Evolutionary conservation across 2,329 filamentous ascomycete species (phyloP).

Genomic region (Claviceps humidiphila): DNA sequence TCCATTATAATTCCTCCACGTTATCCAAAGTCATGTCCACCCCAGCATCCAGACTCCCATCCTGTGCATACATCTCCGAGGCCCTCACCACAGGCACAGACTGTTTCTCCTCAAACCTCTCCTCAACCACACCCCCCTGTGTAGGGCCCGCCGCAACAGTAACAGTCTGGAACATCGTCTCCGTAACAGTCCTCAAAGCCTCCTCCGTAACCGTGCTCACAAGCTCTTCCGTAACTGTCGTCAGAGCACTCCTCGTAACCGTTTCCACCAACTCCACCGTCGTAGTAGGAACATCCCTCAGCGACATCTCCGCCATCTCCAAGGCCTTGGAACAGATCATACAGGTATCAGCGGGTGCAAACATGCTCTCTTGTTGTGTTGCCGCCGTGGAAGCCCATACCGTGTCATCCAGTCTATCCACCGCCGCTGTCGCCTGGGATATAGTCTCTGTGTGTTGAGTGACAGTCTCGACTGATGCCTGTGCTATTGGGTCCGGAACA

Average conservation of each 20-base stretch:
- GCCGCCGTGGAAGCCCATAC: slow-evolving; percentile 16
- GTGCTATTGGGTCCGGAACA: not conserved
- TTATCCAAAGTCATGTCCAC: too few relatives aligned
- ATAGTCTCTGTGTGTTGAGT: not conserved
- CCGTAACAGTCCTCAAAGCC: slow-evolving; percentile 14
- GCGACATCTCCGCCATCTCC: slow-evolving; percentile 1
- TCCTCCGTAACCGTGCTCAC: slow-evolving; percentile 11
- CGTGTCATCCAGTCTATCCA: slow-evolving; percentile 6
- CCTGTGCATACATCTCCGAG: not conserved
- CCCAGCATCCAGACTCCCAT: too few relatives aligned
- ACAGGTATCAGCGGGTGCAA: slow-evolving; percentile 11
- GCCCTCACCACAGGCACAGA: too few relatives aligned
- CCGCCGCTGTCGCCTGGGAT: not conserved
- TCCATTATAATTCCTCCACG: too few relatives aligned
- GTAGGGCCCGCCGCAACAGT: slow-evolving; percentile 9
- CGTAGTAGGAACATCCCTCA: slow-evolving; percentile 1
- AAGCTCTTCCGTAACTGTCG: slow-evolving; percentile 17
- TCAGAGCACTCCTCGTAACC: slow-evolving; percentile 11
- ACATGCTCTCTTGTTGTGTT: slow-evolving; percentile 2
- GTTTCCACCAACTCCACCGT: not conserved
- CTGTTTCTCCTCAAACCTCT: not conserved
- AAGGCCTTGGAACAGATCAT: slow-evolving; percentile 9
- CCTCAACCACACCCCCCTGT: slow-evolving; percentile 5
- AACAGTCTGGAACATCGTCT: slow-evolving; percentile 13
- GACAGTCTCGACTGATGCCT: not conserved